Conservation (phyloP, 2,329 filamentous ascomycete species). For the Lachnellula subtilissima region DNA sequence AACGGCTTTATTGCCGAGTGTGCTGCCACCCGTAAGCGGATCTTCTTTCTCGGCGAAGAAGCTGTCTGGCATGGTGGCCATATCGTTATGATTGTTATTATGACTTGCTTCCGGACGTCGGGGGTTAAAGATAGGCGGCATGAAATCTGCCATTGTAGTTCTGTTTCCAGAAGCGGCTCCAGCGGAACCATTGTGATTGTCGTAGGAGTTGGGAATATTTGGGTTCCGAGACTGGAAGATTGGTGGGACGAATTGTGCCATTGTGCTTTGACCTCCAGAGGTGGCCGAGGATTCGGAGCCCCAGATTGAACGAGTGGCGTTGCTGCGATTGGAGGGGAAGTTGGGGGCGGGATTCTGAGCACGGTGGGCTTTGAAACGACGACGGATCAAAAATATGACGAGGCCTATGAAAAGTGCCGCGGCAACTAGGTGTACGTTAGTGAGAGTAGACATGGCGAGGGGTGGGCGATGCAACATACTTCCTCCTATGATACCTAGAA, state of each 20-base stretch:
- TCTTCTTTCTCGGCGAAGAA: neutral
- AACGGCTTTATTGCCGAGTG: neutral
- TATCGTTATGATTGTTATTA: too few species aligned
- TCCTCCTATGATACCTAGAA: neutral
- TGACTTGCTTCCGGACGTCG: too few species aligned
- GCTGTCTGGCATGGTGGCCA: neutral
- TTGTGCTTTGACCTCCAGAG: neutral
- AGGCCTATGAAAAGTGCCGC: neutral
- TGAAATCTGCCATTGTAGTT: neutral
- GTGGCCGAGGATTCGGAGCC: neutral
- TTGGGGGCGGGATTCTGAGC: neutral
- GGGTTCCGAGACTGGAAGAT: neutral
- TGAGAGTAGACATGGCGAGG: neutral
- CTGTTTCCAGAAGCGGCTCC: neutral
- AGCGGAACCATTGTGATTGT: neutral
- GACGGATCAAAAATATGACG: neutral
- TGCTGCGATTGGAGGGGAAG: neutral
- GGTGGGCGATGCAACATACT: neutral
- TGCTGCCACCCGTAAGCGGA: neutral
- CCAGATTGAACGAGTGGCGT: neutral
- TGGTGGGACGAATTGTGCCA: neutral
- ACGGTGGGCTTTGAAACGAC: neutral
- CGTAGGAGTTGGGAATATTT: neutral
- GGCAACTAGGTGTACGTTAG: neutral
- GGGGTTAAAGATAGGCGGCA: too few species aligned